Evolutionary conservation across 73 alveolate genomes (phyloP).

Genomic region (Paramecium pentaurelia): DNA sequence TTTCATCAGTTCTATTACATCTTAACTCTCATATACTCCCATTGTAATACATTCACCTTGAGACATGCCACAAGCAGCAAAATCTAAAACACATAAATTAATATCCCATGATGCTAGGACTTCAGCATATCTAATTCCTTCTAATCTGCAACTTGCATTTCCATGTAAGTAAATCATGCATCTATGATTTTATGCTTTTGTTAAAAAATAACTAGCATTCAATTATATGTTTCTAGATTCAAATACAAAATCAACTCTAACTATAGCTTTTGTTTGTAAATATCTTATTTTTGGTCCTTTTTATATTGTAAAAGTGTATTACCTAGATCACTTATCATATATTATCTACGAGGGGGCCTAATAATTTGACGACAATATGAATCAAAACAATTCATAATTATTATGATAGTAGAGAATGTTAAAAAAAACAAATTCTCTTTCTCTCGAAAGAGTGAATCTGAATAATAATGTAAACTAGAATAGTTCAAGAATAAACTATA

Average conservation of each 20-base stretch:
- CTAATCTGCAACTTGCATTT: slow-evolving; percentile 87
- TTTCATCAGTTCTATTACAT: slow-evolving; percentile 76
- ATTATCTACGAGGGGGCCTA: slow-evolving; percentile 81
- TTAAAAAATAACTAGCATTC: slow-evolving; percentile 65
- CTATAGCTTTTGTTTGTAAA: slow-evolving; percentile 53
- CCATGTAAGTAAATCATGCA: slow-evolving; percentile 93
- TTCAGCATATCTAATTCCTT: slow-evolving; percentile 74
- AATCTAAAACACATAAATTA: slow-evolving; percentile 83
- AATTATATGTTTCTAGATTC: slow-evolving; percentile 65
- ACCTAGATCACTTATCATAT: slow-evolving; percentile 69
- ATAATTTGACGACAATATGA: slow-evolving; percentile 74
- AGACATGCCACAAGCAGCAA: slow-evolving; percentile 93
- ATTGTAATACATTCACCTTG: slow-evolving; percentile 91
- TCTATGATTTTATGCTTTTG: slow-evolving; percentile 74
- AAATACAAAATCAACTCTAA: slow-evolving; percentile 64
- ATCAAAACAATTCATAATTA: slow-evolving; percentile 49
- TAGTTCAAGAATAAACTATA: slow-evolving; percentile 5
- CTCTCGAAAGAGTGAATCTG: not conserved
- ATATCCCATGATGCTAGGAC: slow-evolving; percentile 71
- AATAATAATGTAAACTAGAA: not conserved
- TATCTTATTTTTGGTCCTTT: slow-evolving; percentile 50
- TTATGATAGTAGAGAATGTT: not conserved
- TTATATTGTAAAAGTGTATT: not conserved
- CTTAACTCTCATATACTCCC: slow-evolving; percentile 90
- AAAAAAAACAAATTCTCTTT: slow-evolving; percentile 9